phyloP scores from a whole-genome alignment of 345 rosid species.

The Bretschneidera sinensis region DNA sequence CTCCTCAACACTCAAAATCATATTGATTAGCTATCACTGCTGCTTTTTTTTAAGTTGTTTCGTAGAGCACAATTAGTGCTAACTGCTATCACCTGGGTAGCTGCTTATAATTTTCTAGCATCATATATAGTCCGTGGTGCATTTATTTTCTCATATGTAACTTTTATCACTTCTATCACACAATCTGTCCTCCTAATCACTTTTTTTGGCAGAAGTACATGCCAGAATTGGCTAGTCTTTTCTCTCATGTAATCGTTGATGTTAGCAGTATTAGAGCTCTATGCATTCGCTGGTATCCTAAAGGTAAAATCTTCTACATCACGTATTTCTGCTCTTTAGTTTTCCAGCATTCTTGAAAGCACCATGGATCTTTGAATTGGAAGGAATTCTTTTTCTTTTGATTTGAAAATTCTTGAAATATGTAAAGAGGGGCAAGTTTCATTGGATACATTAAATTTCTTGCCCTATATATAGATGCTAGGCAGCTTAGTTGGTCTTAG shows the following conservation, averaged over 20 bases:
- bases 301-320: conserved; percentile 33
- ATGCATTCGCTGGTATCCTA: conserved; percentile 73
- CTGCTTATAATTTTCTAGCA: not conserved
- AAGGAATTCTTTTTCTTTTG: too few relatives aligned
- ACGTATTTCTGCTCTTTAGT: too few relatives aligned
- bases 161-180: not conserved
- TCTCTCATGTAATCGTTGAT: conserved; percentile 74
- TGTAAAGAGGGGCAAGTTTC: too few relatives aligned
- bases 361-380: too few relatives aligned
- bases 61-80: not conserved
- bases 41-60: too few relatives aligned
- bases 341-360: too few relatives aligned
- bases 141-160: too few relatives aligned
- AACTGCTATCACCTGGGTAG: not conserved
- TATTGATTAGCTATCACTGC: too few relatives aligned
- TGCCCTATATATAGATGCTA: too few relatives aligned
- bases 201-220: conserved; percentile 66
- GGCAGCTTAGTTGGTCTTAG: too few relatives aligned
- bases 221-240: conserved; percentile 74
- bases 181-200: conserved; percentile 3
- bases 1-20: not conserved
- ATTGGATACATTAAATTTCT: too few relatives aligned
- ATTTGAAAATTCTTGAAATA: too few relatives aligned
- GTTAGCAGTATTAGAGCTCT: conserved; percentile 83
- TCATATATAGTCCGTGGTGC: not conserved